Evolutionary conservation across 2,329 filamentous ascomycete genomes (phyloP), one percentile per base, ranked within the genome.

Genomic region (Endoconidiophora polonica): DNA sequence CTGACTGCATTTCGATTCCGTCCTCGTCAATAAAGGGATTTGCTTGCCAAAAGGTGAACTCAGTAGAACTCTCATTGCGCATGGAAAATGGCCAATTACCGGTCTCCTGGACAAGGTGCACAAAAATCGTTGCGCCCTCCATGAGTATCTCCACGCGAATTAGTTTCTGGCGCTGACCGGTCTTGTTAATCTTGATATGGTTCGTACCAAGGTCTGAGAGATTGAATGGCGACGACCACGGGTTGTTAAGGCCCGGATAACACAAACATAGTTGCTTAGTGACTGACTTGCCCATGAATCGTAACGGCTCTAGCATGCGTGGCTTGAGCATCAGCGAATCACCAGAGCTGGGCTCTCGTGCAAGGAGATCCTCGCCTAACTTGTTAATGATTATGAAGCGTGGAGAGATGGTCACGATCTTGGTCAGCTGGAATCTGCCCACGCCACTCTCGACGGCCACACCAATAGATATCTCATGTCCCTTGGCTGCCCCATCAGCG

Each of bases 11-110:
- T 57, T 86, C 82, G 4, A 74, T 73, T 50, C 90, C 88, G 54
- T 95, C 88, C 55, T 96, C 88, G 54, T 94, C 88, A 7, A 94
- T 69, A 58, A 90, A 94, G 3, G 91, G 91, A 59, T 96, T 83
- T 16, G 86, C 84, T 63, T 98, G 91, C 69, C 83, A 94, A 68
- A 98, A 98, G 45, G 90, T 82, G 64, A 96, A 96, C 61, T 96
- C 91, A 22, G 83, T 83, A 59, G 96, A 90, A 59, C 90, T 96
- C 67, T 96, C 91, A 60, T 98, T 98, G 56, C 91, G 83, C 81
- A 98, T 95, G 0, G 88, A 95, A 66, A 91, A 98, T 0, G 91
- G 91, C 91, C 91, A 98, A 61, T 94, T 86, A 63, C 91, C 93
- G 4, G 77, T 87, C 66, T 98, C 91, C 57, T 90, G 71, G 59